A percentile compares a stretch with the other conserved stretches of the same genome.
Conservation (phyloP, 495 filamentous ascomycete species). For the Penicillium atrosanguineum region DNA sequence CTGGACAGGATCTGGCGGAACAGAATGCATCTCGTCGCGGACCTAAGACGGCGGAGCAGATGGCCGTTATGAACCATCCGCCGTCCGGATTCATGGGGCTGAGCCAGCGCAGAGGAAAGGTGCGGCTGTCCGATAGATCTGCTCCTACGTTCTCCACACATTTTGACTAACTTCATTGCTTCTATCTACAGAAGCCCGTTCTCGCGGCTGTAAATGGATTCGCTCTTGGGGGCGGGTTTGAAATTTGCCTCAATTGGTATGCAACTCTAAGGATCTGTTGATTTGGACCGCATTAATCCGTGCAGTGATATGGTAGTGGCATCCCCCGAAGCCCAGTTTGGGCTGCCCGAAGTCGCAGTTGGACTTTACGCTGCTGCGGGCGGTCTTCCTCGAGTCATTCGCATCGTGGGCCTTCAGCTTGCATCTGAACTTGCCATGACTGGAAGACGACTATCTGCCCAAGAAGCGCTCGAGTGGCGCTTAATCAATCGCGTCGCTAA, state of each 20-base stretch:
- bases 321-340: conserved; percentile 50
- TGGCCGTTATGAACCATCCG: conserved; percentile 19
- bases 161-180: too few species aligned
- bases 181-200: conserved; percentile 45
- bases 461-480: conserved; percentile 58
- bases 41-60: conserved; percentile 5
- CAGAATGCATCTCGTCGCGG: conserved; percentile 11
- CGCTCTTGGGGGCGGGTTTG: conserved; percentile 68
- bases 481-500: conserved; percentile 61
- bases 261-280: not conserved
- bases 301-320: conserved; percentile 61
- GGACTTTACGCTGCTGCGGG: conserved; percentile 67
- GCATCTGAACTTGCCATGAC: conserved; percentile 66
- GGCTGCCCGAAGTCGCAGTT: conserved; percentile 61
- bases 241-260: conserved; percentile 61
- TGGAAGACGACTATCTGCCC: conserved; percentile 52
- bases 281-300: not conserved
- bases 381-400: conserved; percentile 61
- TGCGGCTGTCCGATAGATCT: too few species aligned
- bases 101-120: conserved; percentile 27
- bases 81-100: conserved; percentile 28
- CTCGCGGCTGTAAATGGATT: conserved; percentile 70
- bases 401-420: conserved; percentile 58
- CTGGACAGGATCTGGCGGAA: conserved; percentile 46
- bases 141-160: too few species aligned